phyloP scores from a whole-genome alignment of 73 alveolate species.

The Paramecium pentaurelia region DNA sequence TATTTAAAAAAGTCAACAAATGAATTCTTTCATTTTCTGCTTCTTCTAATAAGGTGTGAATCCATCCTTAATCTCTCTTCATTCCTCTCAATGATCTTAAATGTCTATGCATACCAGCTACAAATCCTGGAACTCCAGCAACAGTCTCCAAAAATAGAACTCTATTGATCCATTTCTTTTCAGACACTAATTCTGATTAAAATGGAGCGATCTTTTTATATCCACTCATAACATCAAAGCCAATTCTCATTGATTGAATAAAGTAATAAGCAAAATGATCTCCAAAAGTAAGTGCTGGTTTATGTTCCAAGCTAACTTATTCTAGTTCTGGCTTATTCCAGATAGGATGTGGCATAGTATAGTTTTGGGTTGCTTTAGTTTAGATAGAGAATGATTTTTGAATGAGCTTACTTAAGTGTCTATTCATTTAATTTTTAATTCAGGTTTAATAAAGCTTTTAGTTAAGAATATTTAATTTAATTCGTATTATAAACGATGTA shows the following conservation, averaged over 20 bases:
- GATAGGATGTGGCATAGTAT: slow-evolving; percentile 36
- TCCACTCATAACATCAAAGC: slow-evolving; percentile 62
- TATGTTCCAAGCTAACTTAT: background rate
- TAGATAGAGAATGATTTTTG: background rate
- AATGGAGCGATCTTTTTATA: slow-evolving; percentile 46
- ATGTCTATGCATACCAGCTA: slow-evolving; percentile 81
- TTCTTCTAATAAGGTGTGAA: slow-evolving; percentile 66
- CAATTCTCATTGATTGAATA: slow-evolving; percentile 17
- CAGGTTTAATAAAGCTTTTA: background rate
- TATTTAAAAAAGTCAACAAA: slow-evolving; percentile 71
- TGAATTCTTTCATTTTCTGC: slow-evolving; percentile 85
- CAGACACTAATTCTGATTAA: slow-evolving; percentile 31
- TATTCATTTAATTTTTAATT: background rate
- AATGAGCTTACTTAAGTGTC: background rate
- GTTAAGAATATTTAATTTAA: background rate
- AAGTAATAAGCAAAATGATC: slow-evolving; percentile 24
- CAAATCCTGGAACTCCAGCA: slow-evolving; percentile 89
- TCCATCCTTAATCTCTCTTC: slow-evolving; percentile 70
- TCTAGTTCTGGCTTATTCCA: slow-evolving; percentile 38
- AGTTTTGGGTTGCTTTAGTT: background rate
- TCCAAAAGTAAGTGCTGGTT: slow-evolving; percentile 27
- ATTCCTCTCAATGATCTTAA: slow-evolving; percentile 52
- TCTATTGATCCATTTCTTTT: slow-evolving; percentile 51
- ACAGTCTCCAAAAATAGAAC: slow-evolving; percentile 74
- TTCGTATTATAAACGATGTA: background rate